phyloP scores from a whole-genome alignment of 306 rosid species.

The barrel medic (Medicago truncatula) region DNA sequence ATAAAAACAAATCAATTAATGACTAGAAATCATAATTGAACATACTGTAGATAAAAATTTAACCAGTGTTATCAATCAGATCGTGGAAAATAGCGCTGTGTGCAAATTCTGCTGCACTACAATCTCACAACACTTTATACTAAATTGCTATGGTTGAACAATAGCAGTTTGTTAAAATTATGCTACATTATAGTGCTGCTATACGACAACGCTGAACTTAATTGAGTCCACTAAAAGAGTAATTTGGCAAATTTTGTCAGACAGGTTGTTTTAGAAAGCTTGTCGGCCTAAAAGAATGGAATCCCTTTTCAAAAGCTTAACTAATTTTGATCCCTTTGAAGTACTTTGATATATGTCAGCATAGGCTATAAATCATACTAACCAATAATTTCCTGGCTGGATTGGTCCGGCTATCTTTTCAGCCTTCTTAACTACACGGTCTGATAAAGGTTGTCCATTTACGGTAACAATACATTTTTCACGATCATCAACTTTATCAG shows the following conservation, averaged over 20 bases:
- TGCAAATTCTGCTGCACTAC: not conserved
- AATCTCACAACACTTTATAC: not conserved
- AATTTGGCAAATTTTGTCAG: not conserved
- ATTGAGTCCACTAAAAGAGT: not conserved
- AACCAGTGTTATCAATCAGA: not conserved
- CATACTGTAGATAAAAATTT: not conserved
- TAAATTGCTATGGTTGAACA: not conserved
- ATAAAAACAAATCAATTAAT: constrained; percentile 40
- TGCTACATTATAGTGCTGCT: not conserved
- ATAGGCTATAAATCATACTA: constrained; percentile 39
- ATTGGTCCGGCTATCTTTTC: constrained; percentile 91
- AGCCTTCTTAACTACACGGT: constrained; percentile 79
- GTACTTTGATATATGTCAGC: not conserved
- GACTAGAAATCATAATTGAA: no score
- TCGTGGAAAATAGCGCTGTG: not conserved
- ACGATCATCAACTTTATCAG: constrained; percentile 58
- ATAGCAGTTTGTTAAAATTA: not conserved
- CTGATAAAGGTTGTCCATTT: constrained; percentile 74
- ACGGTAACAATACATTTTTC: constrained; percentile 63
- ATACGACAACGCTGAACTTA: not conserved
- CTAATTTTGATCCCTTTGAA: not conserved
- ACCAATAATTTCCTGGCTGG: constrained; percentile 95
- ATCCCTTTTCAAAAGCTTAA: constrained; percentile 25
- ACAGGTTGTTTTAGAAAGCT: constrained; percentile 15
- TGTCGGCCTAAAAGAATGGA: not conserved